Evolutionary conservation across 345 rosid species (phyloP).

Genomic region (Boechera stricta): DNA sequence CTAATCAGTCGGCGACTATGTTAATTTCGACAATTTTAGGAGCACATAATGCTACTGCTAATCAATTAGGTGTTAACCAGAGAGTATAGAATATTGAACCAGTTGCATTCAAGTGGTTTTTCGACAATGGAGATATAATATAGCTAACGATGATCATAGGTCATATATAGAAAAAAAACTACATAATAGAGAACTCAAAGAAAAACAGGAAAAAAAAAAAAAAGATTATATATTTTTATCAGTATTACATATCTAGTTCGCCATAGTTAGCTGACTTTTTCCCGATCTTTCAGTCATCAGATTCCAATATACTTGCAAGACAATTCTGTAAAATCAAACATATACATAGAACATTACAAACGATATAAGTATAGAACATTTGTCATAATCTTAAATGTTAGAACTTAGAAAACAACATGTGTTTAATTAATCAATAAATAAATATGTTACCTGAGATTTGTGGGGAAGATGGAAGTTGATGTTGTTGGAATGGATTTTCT

Average conservation of each 20-base stretch:
- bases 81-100: conserved; percentile 3
- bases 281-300: conserved; percentile 32
- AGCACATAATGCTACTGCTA: not conserved
- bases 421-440: not conserved
- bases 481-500: conserved; percentile 42
- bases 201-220: conserved; percentile 15
- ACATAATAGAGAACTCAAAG: conserved; percentile 7
- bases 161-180: not conserved
- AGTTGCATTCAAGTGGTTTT: conserved; percentile 13
- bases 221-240: not conserved
- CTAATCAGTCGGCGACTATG: not conserved
- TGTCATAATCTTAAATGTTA: not conserved
- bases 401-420: not conserved
- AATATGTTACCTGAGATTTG: conserved; percentile 37
- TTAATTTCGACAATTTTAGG: not conserved
- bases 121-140: conserved; percentile 5
- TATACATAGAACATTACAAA: not conserved
- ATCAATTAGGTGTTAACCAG: not conserved
- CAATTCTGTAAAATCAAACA: conserved; percentile 42
- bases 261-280: conserved; percentile 23
- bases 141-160: not conserved
- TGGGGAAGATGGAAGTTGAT: conserved; percentile 30
- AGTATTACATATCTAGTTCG: conserved; percentile 21
- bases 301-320: conserved; percentile 49
- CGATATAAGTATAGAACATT: not conserved